phyloP scores from a whole-genome alignment of 169 alveolate species.

The Eimeria tenella region DNA sequence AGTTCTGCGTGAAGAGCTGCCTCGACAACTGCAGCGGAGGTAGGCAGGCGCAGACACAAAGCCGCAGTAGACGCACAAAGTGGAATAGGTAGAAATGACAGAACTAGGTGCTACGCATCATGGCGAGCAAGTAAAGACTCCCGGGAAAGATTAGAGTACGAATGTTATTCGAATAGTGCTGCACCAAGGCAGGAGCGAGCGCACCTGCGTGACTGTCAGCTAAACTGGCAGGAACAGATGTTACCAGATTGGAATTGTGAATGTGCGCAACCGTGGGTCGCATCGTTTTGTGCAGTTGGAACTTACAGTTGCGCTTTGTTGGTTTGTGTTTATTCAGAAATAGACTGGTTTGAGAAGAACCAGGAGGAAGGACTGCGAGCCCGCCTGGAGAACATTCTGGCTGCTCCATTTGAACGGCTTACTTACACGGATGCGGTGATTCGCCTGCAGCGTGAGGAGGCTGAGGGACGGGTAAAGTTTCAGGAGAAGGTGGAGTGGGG shows the following conservation, averaged over 20 bases:
- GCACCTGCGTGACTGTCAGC: background rate
- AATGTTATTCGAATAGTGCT: background rate
- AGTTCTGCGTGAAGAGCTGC: slow-evolving; percentile 92
- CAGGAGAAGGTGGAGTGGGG: slow-evolving; percentile 94
- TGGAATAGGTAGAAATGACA: background rate
- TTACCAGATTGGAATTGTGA: background rate
- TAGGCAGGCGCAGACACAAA: slow-evolving; percentile 81
- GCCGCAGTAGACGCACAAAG: background rate
- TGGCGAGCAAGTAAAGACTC: no score
- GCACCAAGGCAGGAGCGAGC: background rate
- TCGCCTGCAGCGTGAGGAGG: slow-evolving; percentile 79
- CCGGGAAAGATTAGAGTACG: no score
- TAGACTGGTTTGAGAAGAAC: slow-evolving; percentile 79
- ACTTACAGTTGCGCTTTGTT: no score
- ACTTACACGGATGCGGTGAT: slow-evolving; percentile 97
- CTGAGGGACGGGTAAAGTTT: slow-evolving; percentile 74
- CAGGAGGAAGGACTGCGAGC: slow-evolving; percentile 92
- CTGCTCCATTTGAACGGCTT: slow-evolving; percentile 95
- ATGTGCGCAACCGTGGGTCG: background rate
- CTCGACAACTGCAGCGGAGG: slow-evolving; percentile 91
- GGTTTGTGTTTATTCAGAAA: slow-evolving; percentile 76
- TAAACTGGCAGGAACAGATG: no score
- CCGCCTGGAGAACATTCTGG: slow-evolving; percentile 86
- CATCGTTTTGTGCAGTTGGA: no score
- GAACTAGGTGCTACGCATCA: no score